Percentiles rank a stretch among this genome's conserved stretches.
phyloP scores from a whole-genome alignment of 2,329 filamentous ascomycete species.

The Didymella glomerata region DNA sequence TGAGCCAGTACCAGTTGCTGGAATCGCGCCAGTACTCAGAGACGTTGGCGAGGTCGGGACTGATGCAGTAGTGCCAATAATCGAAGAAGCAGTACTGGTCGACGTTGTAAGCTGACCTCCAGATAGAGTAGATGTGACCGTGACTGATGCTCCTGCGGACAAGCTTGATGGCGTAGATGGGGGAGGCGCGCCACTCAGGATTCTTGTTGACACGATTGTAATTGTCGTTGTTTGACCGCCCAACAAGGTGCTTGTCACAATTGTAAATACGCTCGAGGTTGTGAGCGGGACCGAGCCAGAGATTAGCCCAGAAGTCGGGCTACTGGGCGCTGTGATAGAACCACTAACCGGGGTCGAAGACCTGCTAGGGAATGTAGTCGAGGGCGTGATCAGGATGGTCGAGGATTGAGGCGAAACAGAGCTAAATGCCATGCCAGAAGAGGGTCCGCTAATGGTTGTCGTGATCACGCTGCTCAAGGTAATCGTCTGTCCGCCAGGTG shows the following conservation, averaged over 20 bases:
- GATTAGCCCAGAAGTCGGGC: not conserved
- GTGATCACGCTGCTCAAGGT: not conserved
- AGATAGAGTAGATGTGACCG: not conserved
- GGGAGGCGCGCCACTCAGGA: not conserved
- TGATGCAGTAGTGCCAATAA: not conserved
- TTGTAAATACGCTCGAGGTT: constrained; percentile 5
- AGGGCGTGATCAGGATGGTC: not conserved
- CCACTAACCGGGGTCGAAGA: not conserved
- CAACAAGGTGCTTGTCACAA: constrained; percentile 6
- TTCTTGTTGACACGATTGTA: not conserved
- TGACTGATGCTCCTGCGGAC: not conserved
- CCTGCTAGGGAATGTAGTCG: not conserved
- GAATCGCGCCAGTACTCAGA: not conserved
- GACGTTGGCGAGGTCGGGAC: not conserved
- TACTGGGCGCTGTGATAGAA: not conserved
- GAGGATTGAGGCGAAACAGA: not conserved
- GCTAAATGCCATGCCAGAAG: not conserved
- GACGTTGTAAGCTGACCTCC: not conserved
- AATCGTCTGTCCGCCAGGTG: not conserved
- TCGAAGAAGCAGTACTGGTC: not conserved
- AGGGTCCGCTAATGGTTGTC: not conserved
- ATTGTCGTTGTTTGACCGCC: constrained; percentile 9
- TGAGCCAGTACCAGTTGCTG: not conserved
- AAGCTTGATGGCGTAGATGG: not conserved
- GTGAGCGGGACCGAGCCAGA: not conserved